A percentile compares a stretch with the other conserved stretches of the same genome.
These are phyloP conservation scores for Pulveroboletus sp. DNA, from an alignment of 768 basidiomycete genomes.

Conservation along the genomic window DNA sequence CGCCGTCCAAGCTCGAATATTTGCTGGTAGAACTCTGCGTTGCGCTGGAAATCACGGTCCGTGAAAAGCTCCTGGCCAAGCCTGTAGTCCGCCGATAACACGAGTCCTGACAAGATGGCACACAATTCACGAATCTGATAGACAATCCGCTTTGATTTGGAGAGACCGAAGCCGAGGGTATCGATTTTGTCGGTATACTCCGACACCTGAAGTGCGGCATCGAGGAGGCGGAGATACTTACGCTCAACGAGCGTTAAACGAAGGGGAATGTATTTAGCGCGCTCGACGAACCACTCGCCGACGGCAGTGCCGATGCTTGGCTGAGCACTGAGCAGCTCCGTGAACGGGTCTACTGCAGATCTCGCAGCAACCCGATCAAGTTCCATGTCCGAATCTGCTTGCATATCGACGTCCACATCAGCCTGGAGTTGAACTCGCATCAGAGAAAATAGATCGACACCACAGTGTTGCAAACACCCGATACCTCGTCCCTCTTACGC, in stretches of 20 bases:
- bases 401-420: constrained; percentile 35
- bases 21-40: constrained; percentile 73
- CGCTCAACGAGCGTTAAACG: constrained; percentile 72
- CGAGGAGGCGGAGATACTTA: constrained; percentile 79
- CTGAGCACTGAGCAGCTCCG: constrained; percentile 47
- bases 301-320: constrained; percentile 57
- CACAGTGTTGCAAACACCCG: not conserved
- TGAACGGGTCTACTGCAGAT: constrained; percentile 15
- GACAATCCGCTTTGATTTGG: constrained; percentile 84
- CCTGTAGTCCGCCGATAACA: constrained; percentile 83
- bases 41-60: constrained; percentile 75
- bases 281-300: constrained; percentile 83
- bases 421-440: constrained; percentile 14
- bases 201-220: constrained; percentile 78
- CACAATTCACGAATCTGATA: constrained; percentile 84
- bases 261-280: constrained; percentile 75
- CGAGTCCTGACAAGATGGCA: constrained; percentile 79
- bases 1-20: constrained; percentile 80
- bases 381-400: constrained; percentile 33
- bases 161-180: constrained; percentile 69
- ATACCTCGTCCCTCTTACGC: constrained; percentile 20
- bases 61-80: constrained; percentile 82
- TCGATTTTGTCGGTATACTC: constrained; percentile 92
- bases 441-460: constrained; percentile 1
- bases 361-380: constrained; percentile 34